These are phyloP conservation scores for Mrakia hoshinonis DNA, from an alignment of 768 basidiomycete genomes.

Conservation along the genomic window DNA sequence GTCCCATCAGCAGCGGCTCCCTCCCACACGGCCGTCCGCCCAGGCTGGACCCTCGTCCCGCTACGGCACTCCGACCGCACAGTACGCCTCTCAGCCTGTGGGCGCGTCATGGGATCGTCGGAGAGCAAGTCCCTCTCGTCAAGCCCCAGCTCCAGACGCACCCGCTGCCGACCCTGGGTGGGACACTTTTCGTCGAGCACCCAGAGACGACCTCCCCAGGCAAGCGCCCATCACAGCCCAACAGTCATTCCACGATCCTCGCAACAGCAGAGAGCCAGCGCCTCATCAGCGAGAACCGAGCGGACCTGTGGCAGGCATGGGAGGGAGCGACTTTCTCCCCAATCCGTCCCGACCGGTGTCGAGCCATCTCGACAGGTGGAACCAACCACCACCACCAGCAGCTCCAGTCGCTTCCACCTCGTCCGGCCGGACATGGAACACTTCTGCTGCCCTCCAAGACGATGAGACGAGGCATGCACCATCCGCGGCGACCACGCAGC, in stretches of 20 bases:
- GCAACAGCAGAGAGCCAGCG: not conserved
- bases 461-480: not conserved
- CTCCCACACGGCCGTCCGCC: not conserved
- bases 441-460: not conserved
- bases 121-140: not conserved
- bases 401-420: not conserved
- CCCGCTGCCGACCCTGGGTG: not conserved
- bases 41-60: not conserved
- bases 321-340: not conserved
- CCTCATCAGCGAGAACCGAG: not conserved
- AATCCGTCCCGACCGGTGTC: not conserved
- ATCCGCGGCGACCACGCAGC: not conserved
- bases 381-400: not conserved
- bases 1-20: not conserved
- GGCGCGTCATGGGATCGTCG: slow-evolving; percentile 8
- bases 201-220: not conserved
- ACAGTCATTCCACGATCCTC: not conserved
- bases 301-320: too few relatives aligned
- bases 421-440: not conserved
- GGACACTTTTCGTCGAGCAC: not conserved
- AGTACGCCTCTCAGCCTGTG: not conserved
- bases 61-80: not conserved
- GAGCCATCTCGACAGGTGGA: not conserved
- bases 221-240: not conserved
- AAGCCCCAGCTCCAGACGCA: not conserved